Evolutionary conservation across 306 rosid genomes (phyloP).

Genomic region (Chamaecrista fasciculata): DNA sequence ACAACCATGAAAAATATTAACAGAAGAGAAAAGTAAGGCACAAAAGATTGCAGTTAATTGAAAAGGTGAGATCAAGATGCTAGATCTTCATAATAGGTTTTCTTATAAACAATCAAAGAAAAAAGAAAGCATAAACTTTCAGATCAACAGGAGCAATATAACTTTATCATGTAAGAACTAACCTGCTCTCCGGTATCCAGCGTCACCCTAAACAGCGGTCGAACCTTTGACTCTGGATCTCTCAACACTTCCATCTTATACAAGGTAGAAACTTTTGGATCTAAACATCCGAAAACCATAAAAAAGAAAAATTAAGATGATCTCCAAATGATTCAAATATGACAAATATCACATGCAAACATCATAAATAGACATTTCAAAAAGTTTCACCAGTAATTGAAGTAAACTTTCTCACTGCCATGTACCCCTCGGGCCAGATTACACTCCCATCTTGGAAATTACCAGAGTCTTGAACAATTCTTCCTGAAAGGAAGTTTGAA

Average conservation of each 20-base stretch:
- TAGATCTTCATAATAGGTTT: conserved; percentile 7
- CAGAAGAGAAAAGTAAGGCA: background rate
- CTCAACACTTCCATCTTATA: conserved; percentile 96
- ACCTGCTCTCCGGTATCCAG: conserved; percentile 88
- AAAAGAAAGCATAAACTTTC: conserved; percentile 5
- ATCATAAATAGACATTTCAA: background rate
- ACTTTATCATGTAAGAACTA: conserved; percentile 32
- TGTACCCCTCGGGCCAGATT: conserved; percentile 96
- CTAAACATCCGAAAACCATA: conserved; percentile 45
- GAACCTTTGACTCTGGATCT: conserved; percentile 71
- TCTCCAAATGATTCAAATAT: conserved; percentile 11
- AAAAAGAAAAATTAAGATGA: conserved; percentile 7
- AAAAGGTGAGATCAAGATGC: conserved; percentile 20
- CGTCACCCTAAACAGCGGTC: conserved; percentile 87
- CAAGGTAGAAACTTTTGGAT: conserved; percentile 44
- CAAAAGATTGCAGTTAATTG: background rate
- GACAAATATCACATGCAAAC: conserved; percentile 9
- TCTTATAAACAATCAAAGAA: background rate
- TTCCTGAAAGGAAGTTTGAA: conserved; percentile 55
- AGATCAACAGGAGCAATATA: background rate
- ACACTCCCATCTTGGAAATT: conserved; percentile 58
- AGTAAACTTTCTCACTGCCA: conserved; percentile 77
- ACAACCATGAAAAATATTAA: conserved; percentile 1
- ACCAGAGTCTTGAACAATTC: conserved; percentile 65
- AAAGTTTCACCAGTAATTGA: conserved; percentile 68